Conservation (phyloP, 306 rosid genomes). For the Abrus precatorius region DNA sequence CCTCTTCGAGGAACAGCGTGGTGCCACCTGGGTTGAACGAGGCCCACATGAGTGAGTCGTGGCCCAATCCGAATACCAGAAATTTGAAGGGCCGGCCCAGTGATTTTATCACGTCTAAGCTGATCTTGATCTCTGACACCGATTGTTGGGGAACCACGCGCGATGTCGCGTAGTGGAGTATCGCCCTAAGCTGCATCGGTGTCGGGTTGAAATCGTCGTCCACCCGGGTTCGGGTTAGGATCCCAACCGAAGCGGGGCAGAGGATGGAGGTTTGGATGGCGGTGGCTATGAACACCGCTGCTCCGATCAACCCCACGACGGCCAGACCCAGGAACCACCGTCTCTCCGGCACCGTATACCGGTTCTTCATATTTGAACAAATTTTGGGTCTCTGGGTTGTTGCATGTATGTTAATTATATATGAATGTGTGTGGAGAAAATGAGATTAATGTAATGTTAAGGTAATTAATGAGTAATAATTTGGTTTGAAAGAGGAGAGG, state of each 20-base stretch:
- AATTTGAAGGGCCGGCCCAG: conserved; percentile 72
- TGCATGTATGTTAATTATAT: conserved; percentile 1
- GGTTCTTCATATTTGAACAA: conserved; percentile 51
- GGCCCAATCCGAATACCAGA: conserved; percentile 89
- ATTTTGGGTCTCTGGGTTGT: background rate
- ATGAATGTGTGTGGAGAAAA: too few relatives aligned
- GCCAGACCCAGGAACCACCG: conserved; percentile 57
- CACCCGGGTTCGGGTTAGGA: conserved; percentile 25
- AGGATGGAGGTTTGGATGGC: conserved; percentile 44
- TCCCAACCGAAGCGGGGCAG: conserved; percentile 43
- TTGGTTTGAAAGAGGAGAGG: background rate
- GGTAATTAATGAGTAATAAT: background rate
- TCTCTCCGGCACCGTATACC: conserved; percentile 45
- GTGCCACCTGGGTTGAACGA: conserved; percentile 81
- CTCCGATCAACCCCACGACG: conserved; percentile 61
- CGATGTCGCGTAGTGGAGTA: conserved; percentile 94
- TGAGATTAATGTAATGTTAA: background rate
- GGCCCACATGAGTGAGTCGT: conserved; percentile 97
- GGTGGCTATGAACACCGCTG: conserved; percentile 52
- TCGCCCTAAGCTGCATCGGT: conserved; percentile 63
- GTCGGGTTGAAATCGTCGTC: conserved; percentile 37
- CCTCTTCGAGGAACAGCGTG: conserved; percentile 90
- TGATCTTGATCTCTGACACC: conserved; percentile 66
- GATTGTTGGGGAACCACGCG: conserved; percentile 76
- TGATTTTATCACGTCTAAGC: conserved; percentile 70